Base-by-base conservation (phyloP, 768 basidiomycete species). In the Royoungia palumana region DNA sequence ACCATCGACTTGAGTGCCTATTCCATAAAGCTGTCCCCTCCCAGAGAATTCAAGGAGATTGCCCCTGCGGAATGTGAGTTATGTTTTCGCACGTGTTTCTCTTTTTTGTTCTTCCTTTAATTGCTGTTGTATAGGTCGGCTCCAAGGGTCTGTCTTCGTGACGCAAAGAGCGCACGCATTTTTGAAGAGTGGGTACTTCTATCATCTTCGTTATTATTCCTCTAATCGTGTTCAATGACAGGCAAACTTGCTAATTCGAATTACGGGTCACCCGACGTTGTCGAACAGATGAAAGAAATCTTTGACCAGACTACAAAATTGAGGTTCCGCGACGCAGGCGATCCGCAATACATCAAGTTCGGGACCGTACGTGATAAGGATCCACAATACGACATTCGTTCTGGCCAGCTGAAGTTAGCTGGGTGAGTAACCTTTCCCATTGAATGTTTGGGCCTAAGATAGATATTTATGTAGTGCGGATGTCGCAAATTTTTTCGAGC, bases 401-500 rank as follows among this genome's bases (percentile, higher is more conserved):
- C 61, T 20, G 74, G 74, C 0, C 66, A 69, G 41, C 59, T 75
- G 11, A 67, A 64, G 44, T 45, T 76, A 19, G 20, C 62, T 3
- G 72, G 71, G 74, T 75, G 46, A 35, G 64, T 34, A n/a, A 3
- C n/a, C 14, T 9, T 19, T 24, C 19, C 2, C 2, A 7, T 39
- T n/a, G 12, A 25, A 16, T 13, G 11, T 19, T 14, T 13, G 30
- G 14, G 14, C 13, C 10, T n/a, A 6, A 5, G 16, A 19, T 8
- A 25, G 11, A 47, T 6, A 9, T 0, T 41, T 4, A 25, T 45
- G 11, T 47, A 75, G 75, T 3, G 46, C 55, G 5, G 67, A 71
- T 12, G 62, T 77, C 4, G 67, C 65, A 3, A 49, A 50, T 1
- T 72, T 75, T 40, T 80, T 79, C 49, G 68, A 73, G 30, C 72